Conservation (phyloP, 805 yeast species). For the Sugiyamaella valdiviana region DNA sequence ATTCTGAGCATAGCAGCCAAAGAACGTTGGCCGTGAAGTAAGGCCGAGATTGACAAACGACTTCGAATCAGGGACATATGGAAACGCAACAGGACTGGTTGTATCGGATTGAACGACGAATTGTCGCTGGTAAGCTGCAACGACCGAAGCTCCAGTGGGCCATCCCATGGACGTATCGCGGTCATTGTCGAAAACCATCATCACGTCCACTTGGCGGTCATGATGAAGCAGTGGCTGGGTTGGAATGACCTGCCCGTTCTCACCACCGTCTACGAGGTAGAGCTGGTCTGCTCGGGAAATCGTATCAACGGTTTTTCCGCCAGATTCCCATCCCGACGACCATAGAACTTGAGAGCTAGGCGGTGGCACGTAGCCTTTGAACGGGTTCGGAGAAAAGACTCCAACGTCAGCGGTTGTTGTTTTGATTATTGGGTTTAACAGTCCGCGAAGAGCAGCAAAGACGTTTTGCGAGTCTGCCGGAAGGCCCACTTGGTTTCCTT, state of each 20-base stretch:
- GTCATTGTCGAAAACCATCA: slow-evolving; percentile 45
- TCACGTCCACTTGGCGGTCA: slow-evolving; percentile 53
- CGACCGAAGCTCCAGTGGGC: slow-evolving; percentile 30
- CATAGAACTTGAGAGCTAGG: neutral
- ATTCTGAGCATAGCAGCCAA: slow-evolving; percentile 69
- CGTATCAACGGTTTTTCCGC: slow-evolving; percentile 26
- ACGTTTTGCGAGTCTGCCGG: neutral
- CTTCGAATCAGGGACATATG: slow-evolving; percentile 16
- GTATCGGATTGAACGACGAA: slow-evolving; percentile 20
- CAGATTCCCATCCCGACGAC: slow-evolving; percentile 17
- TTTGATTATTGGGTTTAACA: slow-evolving; percentile 2
- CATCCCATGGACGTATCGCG: slow-evolving; percentile 32
- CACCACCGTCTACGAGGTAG: slow-evolving; percentile 67
- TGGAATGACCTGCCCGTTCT: slow-evolving; percentile 61
- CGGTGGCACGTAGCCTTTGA: slow-evolving; percentile 36
- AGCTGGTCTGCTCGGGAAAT: slow-evolving; percentile 40
- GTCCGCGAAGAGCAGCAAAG: neutral
- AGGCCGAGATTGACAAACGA: slow-evolving; percentile 16
- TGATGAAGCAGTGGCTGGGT: slow-evolving; percentile 56
- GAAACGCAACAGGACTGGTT: slow-evolving; percentile 8
- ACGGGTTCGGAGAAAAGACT: slow-evolving; percentile 69
- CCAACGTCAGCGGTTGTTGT: slow-evolving; percentile 53
- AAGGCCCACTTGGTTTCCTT: neutral
- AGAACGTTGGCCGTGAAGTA: slow-evolving; percentile 56
- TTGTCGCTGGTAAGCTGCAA: slow-evolving; percentile 26